A percentile compares a stretch with the other conserved stretches of the same genome.
Conservation (phyloP, 345 rosid genomes). For the Mallotus nudiflorus region DNA sequence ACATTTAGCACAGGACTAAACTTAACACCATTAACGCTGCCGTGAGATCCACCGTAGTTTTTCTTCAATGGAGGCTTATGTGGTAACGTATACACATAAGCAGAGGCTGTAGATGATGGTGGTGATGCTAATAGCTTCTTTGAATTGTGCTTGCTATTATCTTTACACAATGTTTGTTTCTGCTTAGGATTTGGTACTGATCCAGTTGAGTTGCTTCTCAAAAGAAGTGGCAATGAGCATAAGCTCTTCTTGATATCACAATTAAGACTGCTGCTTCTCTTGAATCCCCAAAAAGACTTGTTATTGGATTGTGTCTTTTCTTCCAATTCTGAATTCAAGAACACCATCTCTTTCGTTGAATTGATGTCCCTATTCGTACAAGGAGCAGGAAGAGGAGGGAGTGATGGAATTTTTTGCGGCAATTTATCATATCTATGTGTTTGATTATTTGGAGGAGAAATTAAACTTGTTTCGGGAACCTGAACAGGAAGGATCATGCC, state of each 20-base stretch:
- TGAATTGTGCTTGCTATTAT: slow-evolving; percentile 41
- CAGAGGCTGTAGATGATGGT: slow-evolving; percentile 15
- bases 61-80: slow-evolving; percentile 52
- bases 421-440: slow-evolving; percentile 23
- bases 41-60: slow-evolving; percentile 34
- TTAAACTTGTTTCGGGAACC: slow-evolving; percentile 24
- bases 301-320: slow-evolving; percentile 38
- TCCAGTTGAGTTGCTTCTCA: slow-evolving; percentile 73
- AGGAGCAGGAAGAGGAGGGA: slow-evolving; percentile 42
- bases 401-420: slow-evolving; percentile 33
- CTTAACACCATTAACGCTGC: slow-evolving; percentile 37
- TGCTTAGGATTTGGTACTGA: slow-evolving; percentile 39
- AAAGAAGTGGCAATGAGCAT: slow-evolving; percentile 58
- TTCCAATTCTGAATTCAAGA: slow-evolving; percentile 24
- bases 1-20: slow-evolving; percentile 63
- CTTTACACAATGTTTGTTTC: slow-evolving; percentile 29
- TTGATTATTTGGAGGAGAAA: slow-evolving; percentile 17
- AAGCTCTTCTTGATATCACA: slow-evolving; percentile 55
- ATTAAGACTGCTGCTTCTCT: slow-evolving; percentile 69
- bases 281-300: slow-evolving; percentile 77
- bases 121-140: slow-evolving; percentile 31
- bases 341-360: slow-evolving; percentile 24
- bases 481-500: slow-evolving; percentile 71
- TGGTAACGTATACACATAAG: slow-evolving; percentile 39
- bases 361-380: slow-evolving; percentile 1